Conservation (phyloP, 1,139 yeast species). For the Pichia terricola region DNA sequence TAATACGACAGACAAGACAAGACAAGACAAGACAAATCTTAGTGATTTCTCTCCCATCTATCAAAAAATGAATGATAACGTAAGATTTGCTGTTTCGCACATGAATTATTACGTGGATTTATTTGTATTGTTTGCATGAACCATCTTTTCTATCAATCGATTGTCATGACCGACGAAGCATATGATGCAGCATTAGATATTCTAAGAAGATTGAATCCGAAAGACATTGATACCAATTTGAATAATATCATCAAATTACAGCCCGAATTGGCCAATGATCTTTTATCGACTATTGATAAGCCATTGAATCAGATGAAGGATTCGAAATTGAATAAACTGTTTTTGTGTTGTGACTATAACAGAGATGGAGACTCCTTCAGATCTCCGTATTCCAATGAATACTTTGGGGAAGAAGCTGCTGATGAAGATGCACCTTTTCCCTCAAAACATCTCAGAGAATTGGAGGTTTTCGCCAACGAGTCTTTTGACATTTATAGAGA, state of each 20-base stretch:
- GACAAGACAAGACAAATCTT: no score
- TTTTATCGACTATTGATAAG: constrained; percentile 78
- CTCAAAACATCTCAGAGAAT: constrained; percentile 50
- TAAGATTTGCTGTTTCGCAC: no score
- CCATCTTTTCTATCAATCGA: no score
- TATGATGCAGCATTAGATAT: constrained; percentile 82
- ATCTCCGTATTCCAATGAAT: constrained; percentile 85
- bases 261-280: constrained; percentile 81
- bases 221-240: constrained; percentile 52
- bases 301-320: constrained; percentile 62
- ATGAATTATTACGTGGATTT: no score
- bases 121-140: no score
- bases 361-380: constrained; percentile 90
- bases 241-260: constrained; percentile 61
- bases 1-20: no score
- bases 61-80: no score
- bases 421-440: constrained; percentile 73
- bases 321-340: constrained; percentile 51
- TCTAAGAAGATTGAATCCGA: constrained; percentile 79
- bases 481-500: constrained; percentile 91
- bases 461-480: constrained; percentile 78
- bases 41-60: no score
- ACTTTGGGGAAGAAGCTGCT: constrained; percentile 29
- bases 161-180: constrained; percentile 42
- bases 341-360: constrained; percentile 85